Percentiles rank a stretch among this genome's conserved stretches.
These are phyloP conservation scores for Meripilus lineatus DNA, from an alignment of 1,284 basidiomycete species.

Conservation along the genomic window DNA sequence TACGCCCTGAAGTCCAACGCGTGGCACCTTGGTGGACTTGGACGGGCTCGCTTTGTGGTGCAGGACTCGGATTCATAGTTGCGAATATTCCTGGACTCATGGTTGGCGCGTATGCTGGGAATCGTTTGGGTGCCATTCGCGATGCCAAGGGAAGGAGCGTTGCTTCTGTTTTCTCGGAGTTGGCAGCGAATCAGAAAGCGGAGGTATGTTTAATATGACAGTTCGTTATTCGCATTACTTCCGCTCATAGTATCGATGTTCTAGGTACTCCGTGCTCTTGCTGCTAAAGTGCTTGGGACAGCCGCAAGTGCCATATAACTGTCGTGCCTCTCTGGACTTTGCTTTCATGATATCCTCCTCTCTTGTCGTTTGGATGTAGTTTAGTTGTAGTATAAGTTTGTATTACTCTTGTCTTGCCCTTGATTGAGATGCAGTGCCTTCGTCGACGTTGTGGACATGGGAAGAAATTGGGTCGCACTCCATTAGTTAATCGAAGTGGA, in stretches of 20 bases:
- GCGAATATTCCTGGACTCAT: conserved; percentile 83
- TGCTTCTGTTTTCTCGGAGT: conserved; percentile 81
- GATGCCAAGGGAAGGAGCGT: conserved; percentile 94
- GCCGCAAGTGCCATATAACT: conserved; percentile 28
- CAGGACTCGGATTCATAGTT: conserved; percentile 80
- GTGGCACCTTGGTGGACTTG: conserved; percentile 72
- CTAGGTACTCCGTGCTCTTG: conserved; percentile 83
- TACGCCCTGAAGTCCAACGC: conserved; percentile 74
- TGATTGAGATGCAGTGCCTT: no score
- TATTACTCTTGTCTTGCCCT: no score
- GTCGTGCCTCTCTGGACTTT: neutral
- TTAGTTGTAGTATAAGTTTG: no score
- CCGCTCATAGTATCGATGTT: conserved; percentile 16
- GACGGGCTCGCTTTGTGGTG: conserved; percentile 66
- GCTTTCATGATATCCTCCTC: no score
- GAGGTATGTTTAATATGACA: conserved; percentile 49
- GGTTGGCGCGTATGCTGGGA: conserved; percentile 79
- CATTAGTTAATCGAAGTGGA: no score
- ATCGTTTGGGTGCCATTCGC: conserved; percentile 80
- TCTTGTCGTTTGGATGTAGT: no score
- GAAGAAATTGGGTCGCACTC: no score
- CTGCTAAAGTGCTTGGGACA: conserved; percentile 85
- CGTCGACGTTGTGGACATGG: no score
- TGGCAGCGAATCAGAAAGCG: conserved; percentile 80
- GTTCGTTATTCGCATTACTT: conserved; percentile 9